These are phyloP conservation scores for Clavulina sp. DNA, from an alignment of 768 basidiomycete species.

Conservation along the genomic window DNA sequence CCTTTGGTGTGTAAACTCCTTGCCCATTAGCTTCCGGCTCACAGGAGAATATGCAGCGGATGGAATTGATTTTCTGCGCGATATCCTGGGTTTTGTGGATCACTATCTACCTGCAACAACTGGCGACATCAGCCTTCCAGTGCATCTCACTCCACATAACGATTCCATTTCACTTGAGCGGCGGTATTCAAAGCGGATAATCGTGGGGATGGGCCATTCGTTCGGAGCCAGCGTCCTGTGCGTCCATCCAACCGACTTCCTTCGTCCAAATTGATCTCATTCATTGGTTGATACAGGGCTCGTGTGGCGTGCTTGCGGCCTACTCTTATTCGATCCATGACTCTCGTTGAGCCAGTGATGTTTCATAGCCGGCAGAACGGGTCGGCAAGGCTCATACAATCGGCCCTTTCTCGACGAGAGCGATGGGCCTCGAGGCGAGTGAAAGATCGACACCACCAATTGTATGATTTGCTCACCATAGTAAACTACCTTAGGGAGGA, in stretches of 20 bases:
- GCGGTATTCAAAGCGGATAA: no score
- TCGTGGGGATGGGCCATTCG: conserved; percentile 68
- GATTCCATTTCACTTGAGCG: conserved; percentile 24
- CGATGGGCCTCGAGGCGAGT: no score
- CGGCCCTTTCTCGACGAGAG: no score
- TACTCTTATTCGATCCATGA: conserved; percentile 46
- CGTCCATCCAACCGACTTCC: no score
- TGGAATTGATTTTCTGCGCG: conserved; percentile 62
- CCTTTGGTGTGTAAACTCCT: no score
- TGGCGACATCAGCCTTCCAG: no score
- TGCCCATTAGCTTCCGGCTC: neutral
- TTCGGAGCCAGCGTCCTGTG: conserved; percentile 67
- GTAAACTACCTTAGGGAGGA: conserved; percentile 37
- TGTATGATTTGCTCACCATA: no score
- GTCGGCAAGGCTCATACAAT: no score
- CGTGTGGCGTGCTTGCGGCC: conserved; percentile 49
- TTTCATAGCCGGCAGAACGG: no score
- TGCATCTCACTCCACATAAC: conserved; percentile 28
- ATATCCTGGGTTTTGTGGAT: conserved; percentile 57
- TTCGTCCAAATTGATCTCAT: neutral
- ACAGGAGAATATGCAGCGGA: conserved; percentile 31
- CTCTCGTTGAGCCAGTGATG: conserved; percentile 70
- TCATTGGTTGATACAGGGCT: conserved; percentile 25
- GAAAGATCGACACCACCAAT: no score
- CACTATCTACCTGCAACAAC: conserved; percentile 38